Evolutionary conservation across 495 filamentous ascomycete genomes (phyloP).

Genomic region (Antarctomyces pellizariae): DNA sequence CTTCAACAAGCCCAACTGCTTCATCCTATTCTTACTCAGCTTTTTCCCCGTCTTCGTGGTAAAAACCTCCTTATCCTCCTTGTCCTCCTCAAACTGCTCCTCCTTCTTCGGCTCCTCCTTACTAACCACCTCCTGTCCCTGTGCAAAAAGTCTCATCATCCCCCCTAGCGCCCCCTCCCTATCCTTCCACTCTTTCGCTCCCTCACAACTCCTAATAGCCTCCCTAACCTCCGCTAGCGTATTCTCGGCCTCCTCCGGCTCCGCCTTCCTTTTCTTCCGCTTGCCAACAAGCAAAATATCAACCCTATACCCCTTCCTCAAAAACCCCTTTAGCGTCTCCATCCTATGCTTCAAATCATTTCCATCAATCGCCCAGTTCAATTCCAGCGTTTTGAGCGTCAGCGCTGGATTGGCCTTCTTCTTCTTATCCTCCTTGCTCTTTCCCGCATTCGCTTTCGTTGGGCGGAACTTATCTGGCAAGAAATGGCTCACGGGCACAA

Average conservation of each 20-base stretch:
- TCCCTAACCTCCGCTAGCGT: constrained; percentile 15
- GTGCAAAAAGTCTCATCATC: constrained; percentile 15
- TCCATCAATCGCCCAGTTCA: constrained; percentile 61
- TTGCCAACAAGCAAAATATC: constrained; percentile 31
- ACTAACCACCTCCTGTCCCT: constrained; percentile 12
- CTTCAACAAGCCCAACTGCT: too few species aligned
- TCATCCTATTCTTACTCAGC: too few species aligned
- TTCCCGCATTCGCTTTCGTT: constrained; percentile 15
- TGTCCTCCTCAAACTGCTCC: too few species aligned
- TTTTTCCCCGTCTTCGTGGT: too few species aligned
- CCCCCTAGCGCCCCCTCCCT: constrained; percentile 17
- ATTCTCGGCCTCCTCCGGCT: constrained; percentile 14
- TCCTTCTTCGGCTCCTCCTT: too few species aligned
- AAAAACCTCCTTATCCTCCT: too few species aligned
- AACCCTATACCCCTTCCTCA: constrained; percentile 38
- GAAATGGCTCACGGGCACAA: too few species aligned
- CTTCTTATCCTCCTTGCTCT: constrained; percentile 11
- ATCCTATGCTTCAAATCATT: constrained; percentile 41
- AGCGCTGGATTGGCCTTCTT: constrained; percentile 6
- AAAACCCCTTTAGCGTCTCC: constrained; percentile 32
- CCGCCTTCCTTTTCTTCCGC: constrained; percentile 13
- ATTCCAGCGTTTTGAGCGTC: constrained; percentile 43
- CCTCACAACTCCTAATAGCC: constrained; percentile 11
- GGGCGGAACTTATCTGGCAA: too few species aligned
- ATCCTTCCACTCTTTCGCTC: constrained; percentile 17